Evolutionary conservation across 78 protist genomes (phyloP).

Genomic region (Dictyostelium capitatum): DNA sequence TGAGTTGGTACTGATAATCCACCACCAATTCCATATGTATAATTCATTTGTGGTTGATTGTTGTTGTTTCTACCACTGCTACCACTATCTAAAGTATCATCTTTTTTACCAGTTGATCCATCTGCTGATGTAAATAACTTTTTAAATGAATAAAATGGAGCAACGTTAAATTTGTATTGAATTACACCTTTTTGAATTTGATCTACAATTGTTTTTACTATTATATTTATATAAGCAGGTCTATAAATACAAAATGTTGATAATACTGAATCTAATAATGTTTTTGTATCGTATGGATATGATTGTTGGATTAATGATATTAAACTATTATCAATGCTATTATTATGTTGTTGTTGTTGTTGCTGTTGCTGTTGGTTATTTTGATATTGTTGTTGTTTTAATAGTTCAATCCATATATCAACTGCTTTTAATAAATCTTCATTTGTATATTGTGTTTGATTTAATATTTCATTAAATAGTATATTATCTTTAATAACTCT

Average conservation of each 20-base stretch:
- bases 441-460: constrained; percentile 8
- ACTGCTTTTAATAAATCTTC: constrained; percentile 7
- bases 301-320: not conserved
- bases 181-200: not conserved
- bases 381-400: not conserved
- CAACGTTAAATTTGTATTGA: not conserved
- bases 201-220: not conserved
- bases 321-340: not conserved
- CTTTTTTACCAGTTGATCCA: not conserved
- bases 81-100: not conserved
- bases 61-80: not conserved
- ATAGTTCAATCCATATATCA: constrained; percentile 2
- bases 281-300: constrained; percentile 7
- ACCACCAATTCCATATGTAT: constrained; percentile 24
- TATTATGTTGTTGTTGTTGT: not conserved
- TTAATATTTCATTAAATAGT: constrained; percentile 11
- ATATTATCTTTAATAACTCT: not conserved
- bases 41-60: constrained; percentile 6
- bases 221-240: not conserved
- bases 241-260: constrained; percentile 31
- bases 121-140: not conserved
- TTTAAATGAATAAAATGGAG: constrained; percentile 28
- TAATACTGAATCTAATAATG: not conserved
- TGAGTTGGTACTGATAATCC: not conserved
- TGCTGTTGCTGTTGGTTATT: not conserved